Conservation (phyloP, 441 rosid genomes). For the Croton setiger region DNA sequence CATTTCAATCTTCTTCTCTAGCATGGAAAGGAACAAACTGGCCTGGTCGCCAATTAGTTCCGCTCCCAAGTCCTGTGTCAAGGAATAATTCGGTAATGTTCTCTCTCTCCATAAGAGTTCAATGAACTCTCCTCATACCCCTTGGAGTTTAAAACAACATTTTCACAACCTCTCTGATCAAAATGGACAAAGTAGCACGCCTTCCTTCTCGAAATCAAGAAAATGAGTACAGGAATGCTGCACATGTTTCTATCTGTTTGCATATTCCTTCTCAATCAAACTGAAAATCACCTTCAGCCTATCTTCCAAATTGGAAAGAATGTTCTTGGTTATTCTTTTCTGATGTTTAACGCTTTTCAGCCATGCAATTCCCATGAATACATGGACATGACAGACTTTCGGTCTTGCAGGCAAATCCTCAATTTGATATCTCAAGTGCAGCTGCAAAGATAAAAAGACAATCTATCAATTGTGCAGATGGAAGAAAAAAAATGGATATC, state of each 20-base stretch:
- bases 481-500: background rate
- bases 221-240: background rate
- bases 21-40: background rate
- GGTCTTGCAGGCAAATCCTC: conserved; percentile 62
- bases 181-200: background rate
- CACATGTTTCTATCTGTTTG: conserved; percentile 32
- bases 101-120: background rate
- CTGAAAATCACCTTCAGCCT: conserved; percentile 64
- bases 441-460: conserved; percentile 39
- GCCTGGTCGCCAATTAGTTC: background rate
- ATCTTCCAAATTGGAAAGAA: conserved; percentile 55
- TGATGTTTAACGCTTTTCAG: conserved; percentile 74
- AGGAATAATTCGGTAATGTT: background rate
- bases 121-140: background rate
- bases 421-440: conserved; percentile 76
- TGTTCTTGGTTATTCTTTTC: conserved; percentile 73
- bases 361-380: conserved; percentile 83
- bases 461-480: conserved; percentile 11
- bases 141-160: background rate
- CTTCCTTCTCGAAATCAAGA: background rate
- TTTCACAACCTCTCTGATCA: background rate
- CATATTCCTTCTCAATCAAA: conserved; percentile 67
- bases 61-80: background rate
- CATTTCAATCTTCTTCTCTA: background rate
- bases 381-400: conserved; percentile 53